Conservation (phyloP, 2,329 filamentous ascomycete genomes). For the Achaetomium macrosporum region DNA sequence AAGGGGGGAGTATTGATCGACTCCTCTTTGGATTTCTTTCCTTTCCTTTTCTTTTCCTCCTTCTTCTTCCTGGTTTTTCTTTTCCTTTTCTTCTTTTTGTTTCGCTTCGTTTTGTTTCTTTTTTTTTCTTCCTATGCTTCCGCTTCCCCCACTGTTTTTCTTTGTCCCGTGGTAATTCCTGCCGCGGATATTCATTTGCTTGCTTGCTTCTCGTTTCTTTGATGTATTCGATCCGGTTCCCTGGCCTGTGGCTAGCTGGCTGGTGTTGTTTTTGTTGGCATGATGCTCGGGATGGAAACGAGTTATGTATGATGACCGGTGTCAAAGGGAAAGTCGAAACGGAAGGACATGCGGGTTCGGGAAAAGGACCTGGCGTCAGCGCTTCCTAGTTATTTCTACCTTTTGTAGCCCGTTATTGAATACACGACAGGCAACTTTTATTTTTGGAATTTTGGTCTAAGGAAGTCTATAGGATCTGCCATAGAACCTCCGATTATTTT, state of each 20-base stretch:
- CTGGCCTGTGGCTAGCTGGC: background rate
- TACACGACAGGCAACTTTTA: no score
- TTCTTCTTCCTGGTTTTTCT: background rate
- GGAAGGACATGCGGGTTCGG: no score
- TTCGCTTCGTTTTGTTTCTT: background rate
- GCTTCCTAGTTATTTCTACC: background rate
- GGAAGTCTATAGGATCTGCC: no score
- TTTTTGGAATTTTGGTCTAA: background rate
- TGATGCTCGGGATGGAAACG: no score
- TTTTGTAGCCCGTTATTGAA: no score
- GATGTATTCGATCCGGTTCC: background rate
- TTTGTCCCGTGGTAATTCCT: no score
- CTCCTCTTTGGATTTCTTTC: background rate
- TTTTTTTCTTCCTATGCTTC: background rate
- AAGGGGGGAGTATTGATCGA: background rate
- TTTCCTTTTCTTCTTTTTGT: background rate
- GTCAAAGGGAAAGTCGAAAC: no score
- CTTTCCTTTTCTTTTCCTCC: background rate
- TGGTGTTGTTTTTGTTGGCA: background rate
- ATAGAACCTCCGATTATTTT: slow-evolving; percentile 1
- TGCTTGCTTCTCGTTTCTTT: background rate
- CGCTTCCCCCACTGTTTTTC: no score
- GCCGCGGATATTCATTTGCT: background rate
- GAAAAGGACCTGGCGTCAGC: no score
- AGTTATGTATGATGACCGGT: no score